Evolutionary conservation across 371 early-diverging fungal genomes (phyloP).

Genomic region (Coemansia linderi): DNA sequence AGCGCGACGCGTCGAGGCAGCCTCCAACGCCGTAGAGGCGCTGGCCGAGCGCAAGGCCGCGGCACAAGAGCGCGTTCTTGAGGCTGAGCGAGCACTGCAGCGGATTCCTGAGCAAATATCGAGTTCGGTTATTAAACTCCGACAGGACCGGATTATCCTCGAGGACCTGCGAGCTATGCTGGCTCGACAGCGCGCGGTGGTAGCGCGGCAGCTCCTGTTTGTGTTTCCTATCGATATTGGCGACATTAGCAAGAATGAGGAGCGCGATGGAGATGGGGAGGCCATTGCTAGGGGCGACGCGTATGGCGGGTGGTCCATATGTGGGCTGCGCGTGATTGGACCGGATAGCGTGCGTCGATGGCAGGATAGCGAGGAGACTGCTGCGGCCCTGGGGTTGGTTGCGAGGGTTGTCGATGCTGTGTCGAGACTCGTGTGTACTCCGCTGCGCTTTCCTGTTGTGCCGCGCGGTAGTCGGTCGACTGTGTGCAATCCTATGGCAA

Average conservation of each 20-base stretch:
- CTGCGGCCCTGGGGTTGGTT: constrained; percentile 36
- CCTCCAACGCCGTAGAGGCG: neutral
- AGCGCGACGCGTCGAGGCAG: constrained; percentile 25
- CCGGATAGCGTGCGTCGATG: neutral
- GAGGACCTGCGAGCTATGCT: constrained; percentile 48
- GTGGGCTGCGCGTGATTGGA: constrained; percentile 22
- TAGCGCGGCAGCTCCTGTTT: constrained; percentile 1
- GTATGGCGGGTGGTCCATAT: constrained; percentile 28
- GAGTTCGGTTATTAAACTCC: constrained; percentile 1
- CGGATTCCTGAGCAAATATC: neutral
- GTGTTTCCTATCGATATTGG: constrained; percentile 23
- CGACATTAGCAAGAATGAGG: neutral
- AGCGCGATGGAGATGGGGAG: neutral
- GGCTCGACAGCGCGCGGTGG: constrained; percentile 24
- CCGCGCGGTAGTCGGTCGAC: constrained; percentile 29
- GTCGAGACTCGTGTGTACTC: constrained; percentile 8
- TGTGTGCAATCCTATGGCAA: constrained; percentile 8
- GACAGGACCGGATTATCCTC: constrained; percentile 41
- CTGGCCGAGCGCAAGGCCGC: neutral
- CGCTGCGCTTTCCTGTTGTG: constrained; percentile 33
- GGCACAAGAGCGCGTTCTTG: neutral
- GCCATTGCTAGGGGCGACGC: neutral
- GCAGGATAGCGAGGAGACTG: constrained; percentile 21
- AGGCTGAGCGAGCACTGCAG: neutral
- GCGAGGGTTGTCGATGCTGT: constrained; percentile 17